Percentiles rank a stretch among this genome's conserved stretches.
Evolutionary conservation across 1,139 yeast genomes (phyloP).

Genomic region (Martiniozyma asiatica): DNA sequence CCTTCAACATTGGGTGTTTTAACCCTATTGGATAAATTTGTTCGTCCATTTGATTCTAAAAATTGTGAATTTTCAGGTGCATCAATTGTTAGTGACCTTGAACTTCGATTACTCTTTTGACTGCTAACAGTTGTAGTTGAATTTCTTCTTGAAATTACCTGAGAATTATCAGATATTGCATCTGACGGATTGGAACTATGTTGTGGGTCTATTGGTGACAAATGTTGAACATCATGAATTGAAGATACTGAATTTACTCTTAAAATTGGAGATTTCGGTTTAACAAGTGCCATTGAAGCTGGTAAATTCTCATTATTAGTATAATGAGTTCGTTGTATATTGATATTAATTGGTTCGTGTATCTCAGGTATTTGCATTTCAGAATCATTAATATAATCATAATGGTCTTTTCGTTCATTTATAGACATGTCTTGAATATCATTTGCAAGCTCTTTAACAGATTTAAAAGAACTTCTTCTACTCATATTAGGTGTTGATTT

Average conservation of each 20-base stretch:
- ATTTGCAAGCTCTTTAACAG: slow-evolving; percentile 11
- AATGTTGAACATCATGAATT: slow-evolving; percentile 12
- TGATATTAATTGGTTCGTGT: slow-evolving; percentile 5
- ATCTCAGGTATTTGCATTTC: slow-evolving; percentile 1
- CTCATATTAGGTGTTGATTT: slow-evolving; percentile 16
- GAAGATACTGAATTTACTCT: slow-evolving; percentile 22
- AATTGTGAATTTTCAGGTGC: slow-evolving; percentile 2
- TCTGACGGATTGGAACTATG: slow-evolving; percentile 5
- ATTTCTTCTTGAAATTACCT: slow-evolving; percentile 10
- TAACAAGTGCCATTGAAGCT: slow-evolving; percentile 57
- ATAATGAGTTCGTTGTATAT: slow-evolving; percentile 9
- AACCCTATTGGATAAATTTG: slow-evolving; percentile 5
- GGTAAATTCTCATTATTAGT: slow-evolving; percentile 25
- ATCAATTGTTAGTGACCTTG: slow-evolving; percentile 1
- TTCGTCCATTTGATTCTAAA: slow-evolving; percentile 3
- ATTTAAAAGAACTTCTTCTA: slow-evolving; percentile 19
- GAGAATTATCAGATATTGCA: slow-evolving; percentile 1
- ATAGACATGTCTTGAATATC: slow-evolving; percentile 13
- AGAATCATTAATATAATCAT: slow-evolving; percentile 8
- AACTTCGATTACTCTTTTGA: slow-evolving; percentile 1
- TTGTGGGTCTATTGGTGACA: slow-evolving; percentile 7
- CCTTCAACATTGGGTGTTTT: slow-evolving; percentile 5
- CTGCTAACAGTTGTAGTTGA: slow-evolving; percentile 9
- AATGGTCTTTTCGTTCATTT: slow-evolving; percentile 7
- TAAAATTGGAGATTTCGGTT: slow-evolving; percentile 60